Percentiles rank a stretch among this genome's conserved stretches.
These are phyloP conservation scores for Penicillium glabrum DNA, from an alignment of 2,329 filamentous ascomycete species.

Conservation along the genomic window DNA sequence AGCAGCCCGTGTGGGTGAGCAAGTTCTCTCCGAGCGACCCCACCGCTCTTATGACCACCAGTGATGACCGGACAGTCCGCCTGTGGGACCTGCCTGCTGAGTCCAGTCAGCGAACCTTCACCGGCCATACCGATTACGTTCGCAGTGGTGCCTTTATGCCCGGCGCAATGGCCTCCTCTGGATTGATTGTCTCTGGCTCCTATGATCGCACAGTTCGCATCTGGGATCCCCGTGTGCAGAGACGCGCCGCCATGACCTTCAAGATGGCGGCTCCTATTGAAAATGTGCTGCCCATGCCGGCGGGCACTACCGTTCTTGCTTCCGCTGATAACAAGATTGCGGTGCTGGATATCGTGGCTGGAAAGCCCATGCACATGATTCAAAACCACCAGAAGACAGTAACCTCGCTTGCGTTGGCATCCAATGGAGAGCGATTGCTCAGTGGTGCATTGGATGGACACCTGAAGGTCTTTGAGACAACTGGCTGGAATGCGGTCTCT, in stretches of 20 bases:
- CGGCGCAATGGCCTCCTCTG: conserved; percentile 57
- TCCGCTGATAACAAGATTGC: conserved; percentile 83
- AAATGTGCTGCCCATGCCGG: conserved; percentile 80
- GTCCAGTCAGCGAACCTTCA: conserved; percentile 72
- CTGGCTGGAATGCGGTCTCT: conserved; percentile 92
- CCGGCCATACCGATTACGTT: conserved; percentile 91
- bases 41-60: conserved; percentile 83
- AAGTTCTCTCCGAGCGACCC: conserved; percentile 88
- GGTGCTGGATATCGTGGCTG: conserved; percentile 89
- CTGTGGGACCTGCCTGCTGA: conserved; percentile 90
- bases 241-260: conserved; percentile 80
- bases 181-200: conserved; percentile 82
- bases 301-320: conserved; percentile 81
- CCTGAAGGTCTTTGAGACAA: conserved; percentile 94
- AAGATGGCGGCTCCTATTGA: conserved; percentile 91
- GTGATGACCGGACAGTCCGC: conserved; percentile 88
- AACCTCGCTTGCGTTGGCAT: conserved; percentile 79
- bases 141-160: conserved; percentile 85
- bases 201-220: conserved; percentile 92
- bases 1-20: conserved; percentile 89
- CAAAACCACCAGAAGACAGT: conserved; percentile 98
- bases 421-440: conserved; percentile 75
- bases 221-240: conserved; percentile 81
- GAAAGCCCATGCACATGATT: conserved; percentile 80
- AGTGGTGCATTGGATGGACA: conserved; percentile 91